Evolutionary conservation across 495 filamentous ascomycete genomes (phyloP).

Genomic region (Cercophora scortea): DNA sequence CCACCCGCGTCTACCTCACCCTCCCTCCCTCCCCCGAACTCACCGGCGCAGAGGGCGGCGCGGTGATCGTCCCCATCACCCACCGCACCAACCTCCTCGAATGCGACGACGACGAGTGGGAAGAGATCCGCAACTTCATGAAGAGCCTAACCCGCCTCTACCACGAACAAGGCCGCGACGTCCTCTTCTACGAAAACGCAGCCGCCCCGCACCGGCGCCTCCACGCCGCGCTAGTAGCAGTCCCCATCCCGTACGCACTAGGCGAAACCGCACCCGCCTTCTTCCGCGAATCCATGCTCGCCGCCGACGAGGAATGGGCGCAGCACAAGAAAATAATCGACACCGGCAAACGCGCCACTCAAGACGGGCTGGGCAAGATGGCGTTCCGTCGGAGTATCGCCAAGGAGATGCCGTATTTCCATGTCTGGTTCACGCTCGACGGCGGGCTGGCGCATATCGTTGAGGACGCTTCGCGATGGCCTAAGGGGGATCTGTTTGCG

Average conservation of each 20-base stretch:
- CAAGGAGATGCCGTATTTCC: constrained; percentile 99
- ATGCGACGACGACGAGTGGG: constrained; percentile 99
- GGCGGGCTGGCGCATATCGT: constrained; percentile 90
- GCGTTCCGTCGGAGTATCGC: constrained; percentile 78
- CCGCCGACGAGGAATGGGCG: constrained; percentile 83
- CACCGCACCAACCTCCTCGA: constrained; percentile 87
- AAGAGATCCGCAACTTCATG: constrained; percentile 99
- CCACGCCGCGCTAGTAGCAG: constrained; percentile 79
- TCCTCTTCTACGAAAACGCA: constrained; percentile 97
- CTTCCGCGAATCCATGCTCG: constrained; percentile 89
- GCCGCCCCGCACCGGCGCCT: constrained; percentile 67
- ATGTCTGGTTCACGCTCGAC: constrained; percentile 91
- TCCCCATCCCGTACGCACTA: constrained; percentile 80
- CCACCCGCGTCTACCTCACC: constrained; percentile 79
- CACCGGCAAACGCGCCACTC: constrained; percentile 59
- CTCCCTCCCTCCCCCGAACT: constrained; percentile 87
- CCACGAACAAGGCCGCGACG: constrained; percentile 79
- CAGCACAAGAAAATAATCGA: constrained; percentile 94
- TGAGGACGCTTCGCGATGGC: constrained; percentile 83
- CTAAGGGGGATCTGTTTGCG: constrained; percentile 87
- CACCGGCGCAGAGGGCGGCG: constrained; percentile 57
- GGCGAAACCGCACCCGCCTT: constrained; percentile 90
- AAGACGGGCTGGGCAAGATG: constrained; percentile 64
- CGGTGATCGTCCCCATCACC: constrained; percentile 81
- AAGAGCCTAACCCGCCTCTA: constrained; percentile 91